Conservation (phyloP, 2,329 filamentous ascomycete species). For the Botrytis pseudocinerea region DNA sequence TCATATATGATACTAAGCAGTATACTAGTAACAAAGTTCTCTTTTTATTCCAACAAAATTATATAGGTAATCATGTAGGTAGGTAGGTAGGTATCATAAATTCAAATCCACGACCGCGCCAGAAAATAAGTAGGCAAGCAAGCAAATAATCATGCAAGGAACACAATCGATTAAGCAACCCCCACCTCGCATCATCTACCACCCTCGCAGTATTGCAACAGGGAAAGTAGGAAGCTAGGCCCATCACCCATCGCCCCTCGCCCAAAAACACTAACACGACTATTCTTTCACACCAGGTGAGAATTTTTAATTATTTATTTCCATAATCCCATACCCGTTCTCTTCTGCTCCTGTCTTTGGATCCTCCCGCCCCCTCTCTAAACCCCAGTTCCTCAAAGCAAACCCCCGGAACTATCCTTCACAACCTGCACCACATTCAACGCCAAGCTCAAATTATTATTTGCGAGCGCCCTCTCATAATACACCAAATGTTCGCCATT, state of each 20-base stretch:
- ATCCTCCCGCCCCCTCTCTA: accelerated
- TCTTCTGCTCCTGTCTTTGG: no score
- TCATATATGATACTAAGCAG: no score
- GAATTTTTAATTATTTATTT: background rate
- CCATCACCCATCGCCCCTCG: background rate
- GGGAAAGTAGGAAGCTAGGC: background rate
- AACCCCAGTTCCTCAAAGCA: background rate
- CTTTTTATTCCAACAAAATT: no score
- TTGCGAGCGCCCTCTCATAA: constrained; percentile 50
- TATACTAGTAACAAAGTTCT: no score
- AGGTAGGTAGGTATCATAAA: no score
- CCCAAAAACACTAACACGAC: background rate
- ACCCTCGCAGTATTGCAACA: background rate
- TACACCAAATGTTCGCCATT: constrained; percentile 53
- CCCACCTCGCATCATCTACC: background rate
- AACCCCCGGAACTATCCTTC: constrained; percentile 26
- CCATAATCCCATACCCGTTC: background rate
- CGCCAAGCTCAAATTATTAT: constrained; percentile 47
- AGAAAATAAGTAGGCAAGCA: no score
- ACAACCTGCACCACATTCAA: constrained; percentile 47
- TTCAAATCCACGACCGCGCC: no score
- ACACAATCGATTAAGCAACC: no score
- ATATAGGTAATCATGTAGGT: no score
- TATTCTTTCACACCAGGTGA: background rate
- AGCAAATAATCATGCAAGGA: no score